Base-by-base conservation (phyloP, 352 stramenopile species). In the Phytophthora uliginosa region DNA sequence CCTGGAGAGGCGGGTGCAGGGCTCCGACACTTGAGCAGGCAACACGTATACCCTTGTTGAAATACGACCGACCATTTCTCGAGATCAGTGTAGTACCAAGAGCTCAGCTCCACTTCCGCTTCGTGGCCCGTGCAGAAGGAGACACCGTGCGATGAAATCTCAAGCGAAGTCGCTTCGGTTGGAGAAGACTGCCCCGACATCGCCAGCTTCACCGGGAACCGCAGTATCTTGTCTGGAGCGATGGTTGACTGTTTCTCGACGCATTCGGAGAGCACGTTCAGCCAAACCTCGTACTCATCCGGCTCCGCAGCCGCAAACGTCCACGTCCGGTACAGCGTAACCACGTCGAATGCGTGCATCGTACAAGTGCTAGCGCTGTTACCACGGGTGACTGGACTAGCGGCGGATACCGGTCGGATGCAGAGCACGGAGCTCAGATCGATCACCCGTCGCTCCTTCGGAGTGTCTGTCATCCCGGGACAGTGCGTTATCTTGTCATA, bases 1-100 rank as follows among this genome's bases (percentile, higher is more conserved):
- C 42, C 42, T 15, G 56, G 50, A n/a, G 66, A 71, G n/a, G 55
- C 40, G 8, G 60, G 66, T 6, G 60, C 42, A 4, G 66, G 51
- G n/a, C 59, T 79, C 20, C 76, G 59, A 50, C 84, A 94, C 56
- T 72, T 88, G 20, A 94, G 64, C 18, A 92, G 74, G 45, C 85
- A 92, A 63, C 86, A 94, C n/a, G 66, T 61, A 6, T 84, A 77
- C 4, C 78, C 74, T 28, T 92, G 81, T 26, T 90, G 83, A 51
- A 73, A 74, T 7, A 88, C 84, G 1, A 92, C 79, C 4, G 86
- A 92, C 82, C 88, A 95, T 33, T 91, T 93, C 24, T 90, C 86
- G 12, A 95, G 84, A 9, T 93, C 88, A 0, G 88, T 95, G 48
- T 91, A 95, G 62, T 93, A 95, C 88, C 88, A 94, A 31, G 75